Conservation (phyloP, 345 rosid species). For the Lepidium africanum region DNA sequence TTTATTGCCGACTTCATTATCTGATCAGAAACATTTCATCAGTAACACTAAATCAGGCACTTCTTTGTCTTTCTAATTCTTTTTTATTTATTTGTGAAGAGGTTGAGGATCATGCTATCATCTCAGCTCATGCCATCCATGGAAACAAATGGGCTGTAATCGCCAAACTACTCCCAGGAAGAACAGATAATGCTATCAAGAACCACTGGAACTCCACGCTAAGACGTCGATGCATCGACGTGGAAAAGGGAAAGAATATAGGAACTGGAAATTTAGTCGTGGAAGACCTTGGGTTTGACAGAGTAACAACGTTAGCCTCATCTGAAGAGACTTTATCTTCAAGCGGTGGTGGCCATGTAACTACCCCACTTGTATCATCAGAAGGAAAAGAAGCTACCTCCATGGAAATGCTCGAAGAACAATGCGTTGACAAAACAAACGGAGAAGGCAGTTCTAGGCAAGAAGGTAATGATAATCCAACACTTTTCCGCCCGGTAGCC, state of each 20-base stretch:
- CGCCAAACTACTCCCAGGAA: slow-evolving; percentile 70
- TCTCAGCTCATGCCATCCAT: slow-evolving; percentile 58
- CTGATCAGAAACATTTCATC: not conserved
- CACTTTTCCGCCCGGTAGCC: slow-evolving; percentile 63
- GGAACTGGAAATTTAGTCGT: slow-evolving; percentile 27
- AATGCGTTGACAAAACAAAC: slow-evolving; percentile 26
- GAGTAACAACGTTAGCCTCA: slow-evolving; percentile 39
- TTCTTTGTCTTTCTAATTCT: not conserved
- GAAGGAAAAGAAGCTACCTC: slow-evolving; percentile 56
- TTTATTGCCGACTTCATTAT: not conserved
- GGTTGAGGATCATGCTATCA: slow-evolving; percentile 64
- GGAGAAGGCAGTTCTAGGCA: slow-evolving; percentile 25
- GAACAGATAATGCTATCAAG: slow-evolving; percentile 89
- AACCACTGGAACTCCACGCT: slow-evolving; percentile 88
- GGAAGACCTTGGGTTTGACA: slow-evolving; percentile 40
- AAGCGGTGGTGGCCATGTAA: slow-evolving; percentile 38
- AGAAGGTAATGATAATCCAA: slow-evolving; percentile 39
- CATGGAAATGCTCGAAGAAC: slow-evolving; percentile 37
- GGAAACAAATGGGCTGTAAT: slow-evolving; percentile 89
- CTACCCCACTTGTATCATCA: slow-evolving; percentile 38
- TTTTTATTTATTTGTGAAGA: slow-evolving; percentile 34
- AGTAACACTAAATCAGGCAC: slow-evolving; percentile 2
- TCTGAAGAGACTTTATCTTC: slow-evolving; percentile 75
- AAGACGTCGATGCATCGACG: slow-evolving; percentile 44
- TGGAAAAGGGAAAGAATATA: slow-evolving; percentile 16